Evolutionary conservation across 2,329 filamentous ascomycete species (phyloP), one percentile per base, ranked within the genome.

Genomic region (Daldinia eschscholtzii): DNA sequence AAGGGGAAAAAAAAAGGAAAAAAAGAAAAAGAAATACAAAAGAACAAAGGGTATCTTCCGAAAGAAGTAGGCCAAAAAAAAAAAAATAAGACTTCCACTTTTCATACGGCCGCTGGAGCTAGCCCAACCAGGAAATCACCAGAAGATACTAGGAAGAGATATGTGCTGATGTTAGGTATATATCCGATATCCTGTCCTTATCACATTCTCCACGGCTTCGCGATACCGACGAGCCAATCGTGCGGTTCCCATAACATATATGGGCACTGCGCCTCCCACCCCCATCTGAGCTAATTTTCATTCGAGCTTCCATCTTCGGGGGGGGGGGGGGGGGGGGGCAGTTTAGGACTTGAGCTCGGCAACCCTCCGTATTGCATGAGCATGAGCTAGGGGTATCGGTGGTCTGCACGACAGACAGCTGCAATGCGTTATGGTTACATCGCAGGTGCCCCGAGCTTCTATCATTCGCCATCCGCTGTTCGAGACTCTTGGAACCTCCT

Each of bases 351-450:
- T 57, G 53, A 44, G 56, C 65, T 52, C 63, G 65, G 18, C 61
- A 58, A 59, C 59, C 2, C 59, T 65, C 55, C 62, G 20, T 65
- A 56, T 66, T 10, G 15, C 20, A 42, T 23, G 33, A 57, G n/a
- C n/a, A n/a, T 33, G 33, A 57, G 52, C 55, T 59, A 50, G 53
- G 52, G 12, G 37, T 42, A 37, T 57, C 15, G 26, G 15, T 52
- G 60, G 63, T 53, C 60, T 69, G 69, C 69, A 71, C 66, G 55
- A 71, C 69, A 69, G 69, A 28, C 42, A 53, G 33, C 39, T 70
- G 64, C 68, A 63, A 50, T 70, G 65, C 62, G 60, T 42, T 66
- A 59, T 52, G n/a, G 63, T 71, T 52, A 35, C 57, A 69, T 69
- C 42, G 68, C 65, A 71, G 68, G 42, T 64, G 26, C 58, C 55